Conservation (phyloP, 2,329 filamentous ascomycete genomes). For the Verticillium tricorpus region DNA sequence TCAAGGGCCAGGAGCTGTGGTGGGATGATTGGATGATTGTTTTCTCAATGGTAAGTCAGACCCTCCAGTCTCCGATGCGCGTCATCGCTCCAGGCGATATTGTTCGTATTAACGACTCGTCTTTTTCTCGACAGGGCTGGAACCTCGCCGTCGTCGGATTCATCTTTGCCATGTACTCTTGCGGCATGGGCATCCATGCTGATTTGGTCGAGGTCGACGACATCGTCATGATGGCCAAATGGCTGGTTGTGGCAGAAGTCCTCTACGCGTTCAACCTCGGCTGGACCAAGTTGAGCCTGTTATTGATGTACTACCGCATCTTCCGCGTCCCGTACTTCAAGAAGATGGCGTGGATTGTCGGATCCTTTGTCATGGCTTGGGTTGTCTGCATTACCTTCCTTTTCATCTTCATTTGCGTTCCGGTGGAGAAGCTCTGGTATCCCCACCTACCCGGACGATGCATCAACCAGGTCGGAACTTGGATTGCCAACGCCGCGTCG, state of each 20-base stretch:
- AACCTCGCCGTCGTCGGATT: conserved; percentile 39
- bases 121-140: conserved; percentile 25
- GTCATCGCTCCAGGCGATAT: neutral
- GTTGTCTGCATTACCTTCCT: conserved; percentile 42
- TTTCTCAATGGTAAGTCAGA: conserved; percentile 37
- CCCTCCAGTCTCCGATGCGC: neutral
- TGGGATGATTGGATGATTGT: conserved; percentile 48
- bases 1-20: conserved; percentile 38
- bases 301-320: conserved; percentile 50
- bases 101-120: neutral
- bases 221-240: conserved; percentile 41
- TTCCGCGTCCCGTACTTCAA: conserved; percentile 40
- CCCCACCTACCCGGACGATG: conserved; percentile 38
- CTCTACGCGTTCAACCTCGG: conserved; percentile 43
- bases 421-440: conserved; percentile 45
- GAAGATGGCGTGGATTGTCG: conserved; percentile 34
- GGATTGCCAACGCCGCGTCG: conserved; percentile 43
- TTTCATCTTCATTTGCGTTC: conserved; percentile 48
- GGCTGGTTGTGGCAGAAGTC: conserved; percentile 41
- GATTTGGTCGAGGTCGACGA: conserved; percentile 26
- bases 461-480: conserved; percentile 44
- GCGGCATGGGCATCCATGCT: conserved; percentile 43
- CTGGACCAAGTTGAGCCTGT: conserved; percentile 44
- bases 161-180: conserved; percentile 40
- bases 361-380: conserved; percentile 40